Base-by-base conservation (phyloP, 768 basidiomycete species). In the Boletus subparvulus region DNA sequence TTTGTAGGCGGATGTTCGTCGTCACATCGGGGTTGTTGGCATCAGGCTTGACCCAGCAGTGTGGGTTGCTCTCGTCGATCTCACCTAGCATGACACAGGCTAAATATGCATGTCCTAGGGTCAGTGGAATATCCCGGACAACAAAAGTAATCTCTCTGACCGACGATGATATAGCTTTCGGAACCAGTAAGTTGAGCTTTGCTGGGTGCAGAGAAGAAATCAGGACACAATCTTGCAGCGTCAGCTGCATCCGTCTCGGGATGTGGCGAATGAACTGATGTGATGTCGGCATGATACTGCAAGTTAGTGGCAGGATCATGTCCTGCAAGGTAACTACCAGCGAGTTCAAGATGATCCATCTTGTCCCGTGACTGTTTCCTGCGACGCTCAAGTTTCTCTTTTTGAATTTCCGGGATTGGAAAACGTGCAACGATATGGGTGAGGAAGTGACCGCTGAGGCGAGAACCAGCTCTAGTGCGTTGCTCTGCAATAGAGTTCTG, bases 381-480 rank as follows among this genome's bases (percentile, higher is more conserved):
- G 30, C 30, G 30, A 1, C 10, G 1, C 30, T 32, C 30, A 2
- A 32, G 9, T 32, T 32, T 32, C 7, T 32, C 30, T 32, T 32
- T 32, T 32, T 32, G 30, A 32, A 3, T 9, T 32, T 1, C 10
- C 10, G 32, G 32, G 0, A 59, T 47, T 0, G 46, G 58, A 30
- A 59, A 59, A 44, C 54, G 58, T n/a, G 50, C 58, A 4, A 30
- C 37, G n/a, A 59, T 44, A 8, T 43, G 58, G 12, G 40, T 47
- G 4, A 56, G 54, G 49, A 65, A 65, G 50, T 65, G 64, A 7
- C 63, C 63, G 2, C 49, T 53, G 19, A 65, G 54, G 2, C 50
- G 60, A 7, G 50, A 51, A 16, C 63, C 63, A 4, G 63, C 63
- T 12, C 63, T 60, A 3, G n/a, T 36, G 6, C 41, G 36, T 19